Base-by-base conservation (phyloP, 1,139 yeast species). In the Blastobotrys raffinosifermentans region DNA sequence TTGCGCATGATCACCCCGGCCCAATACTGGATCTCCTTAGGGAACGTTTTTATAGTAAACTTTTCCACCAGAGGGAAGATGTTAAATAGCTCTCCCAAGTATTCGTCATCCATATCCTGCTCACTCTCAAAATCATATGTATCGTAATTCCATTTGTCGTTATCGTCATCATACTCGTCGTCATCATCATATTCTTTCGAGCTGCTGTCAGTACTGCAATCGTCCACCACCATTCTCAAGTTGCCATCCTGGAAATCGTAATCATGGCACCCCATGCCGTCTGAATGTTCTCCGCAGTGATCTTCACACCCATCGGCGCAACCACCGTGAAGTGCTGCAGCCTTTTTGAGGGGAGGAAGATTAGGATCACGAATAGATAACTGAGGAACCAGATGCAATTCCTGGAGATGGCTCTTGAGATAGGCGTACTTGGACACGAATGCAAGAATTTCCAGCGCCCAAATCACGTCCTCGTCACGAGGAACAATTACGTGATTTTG, bases 1-100 rank as follows among this genome's bases (percentile, higher is more conserved):
- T 91, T 91, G 44, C 97, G 72, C 91, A 91, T 91, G 33, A 89
- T 86, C 11, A 89, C 95, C 3, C 96, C 94, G 3, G 96, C 86
- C 98, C 98, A 91, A 62, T 89, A 87, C 51, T 83, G 82, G 70
- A 87, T 77, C 51, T 87, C 96, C 31, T 80, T 74, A 2, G 75
- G 64, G 53, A 72, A 71, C 17, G 76, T 68, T 46, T 77, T 75
- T 38, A 83, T 79, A 0, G 97, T 91, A 59, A 85, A 89, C 56
- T 82, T 80, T 60, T 91, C 98, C 31, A 89, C 96, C 45, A 91
- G 64, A 10, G 95, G 94, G 64, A 91, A 91, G 19, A 89, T 66
- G 56, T 91, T 87, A 23, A 83, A 66, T 37, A 68, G 62, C 40
- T 72, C 75, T 49, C 75, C 66, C 34, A 50, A 49, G 39, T 55